A percentile compares a stretch with the other conserved stretches of the same genome.
phyloP scores from a whole-genome alignment of 2,329 filamentous ascomycete genomes.

The Aspergillus fumigatiaffinis region DNA sequence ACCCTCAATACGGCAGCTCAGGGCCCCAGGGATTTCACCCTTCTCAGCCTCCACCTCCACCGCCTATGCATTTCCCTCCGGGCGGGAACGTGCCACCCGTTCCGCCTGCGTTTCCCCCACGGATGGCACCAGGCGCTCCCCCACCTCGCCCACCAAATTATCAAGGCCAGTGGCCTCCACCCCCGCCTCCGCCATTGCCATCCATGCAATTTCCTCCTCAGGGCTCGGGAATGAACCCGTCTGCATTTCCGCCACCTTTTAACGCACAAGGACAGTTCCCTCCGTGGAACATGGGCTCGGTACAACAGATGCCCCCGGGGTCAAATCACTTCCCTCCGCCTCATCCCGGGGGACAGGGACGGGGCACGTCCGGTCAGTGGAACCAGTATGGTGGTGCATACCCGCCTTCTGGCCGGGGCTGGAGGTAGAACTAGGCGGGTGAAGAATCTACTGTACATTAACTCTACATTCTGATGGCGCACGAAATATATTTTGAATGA shows the following conservation, averaged over 20 bases:
- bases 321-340: constrained; percentile 32
- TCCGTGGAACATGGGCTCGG: constrained; percentile 18
- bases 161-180: constrained; percentile 19
- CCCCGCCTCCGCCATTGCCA: constrained; percentile 17
- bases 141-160: constrained; percentile 19
- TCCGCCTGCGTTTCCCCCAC: constrained; percentile 1
- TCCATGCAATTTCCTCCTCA: constrained; percentile 11
- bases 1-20: constrained; percentile 1
- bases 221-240: constrained; percentile 3
- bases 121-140: neutral
- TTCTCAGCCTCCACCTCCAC: constrained; percentile 17
- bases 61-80: constrained; percentile 5
- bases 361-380: constrained; percentile 11
- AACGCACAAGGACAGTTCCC: constrained; percentile 19
- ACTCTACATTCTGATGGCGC: neutral
- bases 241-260: constrained; percentile 26
- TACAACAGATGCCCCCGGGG: constrained; percentile 28
- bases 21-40: constrained; percentile 14
- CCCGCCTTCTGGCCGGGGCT: constrained; percentile 3
- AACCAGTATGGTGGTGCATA: constrained; percentile 8
- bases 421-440: neutral
- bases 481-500: neutral
- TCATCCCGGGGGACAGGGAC: constrained; percentile 21
- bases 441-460: neutral
- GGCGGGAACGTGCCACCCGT: neutral